Percentiles rank a stretch among this genome's conserved stretches.
These are phyloP conservation scores for Theileria sp. DNA, from an alignment of 169 alveolate species.

Conservation along the genomic window DNA sequence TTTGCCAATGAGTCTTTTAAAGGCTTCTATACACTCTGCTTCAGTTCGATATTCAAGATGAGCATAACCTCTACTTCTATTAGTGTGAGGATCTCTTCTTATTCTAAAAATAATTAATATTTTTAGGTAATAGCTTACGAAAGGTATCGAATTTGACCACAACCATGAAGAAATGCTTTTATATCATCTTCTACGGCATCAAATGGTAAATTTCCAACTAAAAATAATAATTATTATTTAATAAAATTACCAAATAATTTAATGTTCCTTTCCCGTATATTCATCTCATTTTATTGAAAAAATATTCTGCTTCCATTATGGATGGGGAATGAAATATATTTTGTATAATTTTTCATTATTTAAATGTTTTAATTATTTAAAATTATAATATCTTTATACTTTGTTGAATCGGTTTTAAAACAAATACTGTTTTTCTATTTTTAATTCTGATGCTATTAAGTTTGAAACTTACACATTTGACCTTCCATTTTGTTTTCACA, in stretches of 20 bases:
- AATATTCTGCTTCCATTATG: conserved; percentile 4
- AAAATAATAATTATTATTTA: background rate
- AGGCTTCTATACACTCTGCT: conserved; percentile 61
- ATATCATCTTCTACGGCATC: conserved; percentile 61
- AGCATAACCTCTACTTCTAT: conserved; percentile 65
- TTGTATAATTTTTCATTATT: background rate
- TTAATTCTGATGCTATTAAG: background rate
- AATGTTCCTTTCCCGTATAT: conserved; percentile 24
- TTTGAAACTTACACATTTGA: background rate
- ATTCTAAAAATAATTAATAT: conserved; percentile 17
- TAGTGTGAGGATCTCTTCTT: conserved; percentile 55
- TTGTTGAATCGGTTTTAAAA: background rate
- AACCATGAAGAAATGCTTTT: conserved; percentile 45
- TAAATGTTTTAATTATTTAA: background rate
- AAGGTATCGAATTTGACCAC: conserved; percentile 53
- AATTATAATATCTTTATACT: background rate
- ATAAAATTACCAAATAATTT: conserved; percentile 54
- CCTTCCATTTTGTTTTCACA: background rate
- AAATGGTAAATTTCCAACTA: conserved; percentile 66
- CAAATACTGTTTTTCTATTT: too few relatives aligned
- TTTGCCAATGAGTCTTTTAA: conserved; percentile 53
- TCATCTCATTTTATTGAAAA: conserved; percentile 24
- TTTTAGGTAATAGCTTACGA: conserved; percentile 24
- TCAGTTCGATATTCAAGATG: conserved; percentile 64
- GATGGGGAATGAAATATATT: background rate